These are phyloP conservation scores for Bipolaris zeicola DNA, from an alignment of 2,329 filamentous ascomycete genomes.

Conservation along the genomic window DNA sequence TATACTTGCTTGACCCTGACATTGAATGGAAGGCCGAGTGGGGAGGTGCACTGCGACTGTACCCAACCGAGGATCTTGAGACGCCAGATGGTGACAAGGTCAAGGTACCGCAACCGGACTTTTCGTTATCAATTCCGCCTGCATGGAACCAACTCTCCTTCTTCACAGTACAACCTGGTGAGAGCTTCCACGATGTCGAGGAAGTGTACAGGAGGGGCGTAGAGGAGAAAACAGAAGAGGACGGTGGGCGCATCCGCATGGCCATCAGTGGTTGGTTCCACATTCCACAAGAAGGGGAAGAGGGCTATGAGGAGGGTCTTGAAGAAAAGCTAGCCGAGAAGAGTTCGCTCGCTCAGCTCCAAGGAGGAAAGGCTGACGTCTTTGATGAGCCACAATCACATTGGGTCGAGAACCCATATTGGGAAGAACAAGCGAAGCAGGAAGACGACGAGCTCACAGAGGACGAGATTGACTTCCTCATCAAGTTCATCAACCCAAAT, in stretches of 20 bases:
- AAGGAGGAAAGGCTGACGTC: slow-evolving; percentile 81
- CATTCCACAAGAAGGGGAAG: slow-evolving; percentile 92
- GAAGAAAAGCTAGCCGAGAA: slow-evolving; percentile 88
- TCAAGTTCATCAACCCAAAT: slow-evolving; percentile 86
- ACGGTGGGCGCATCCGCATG: slow-evolving; percentile 85
- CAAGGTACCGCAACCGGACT: slow-evolving; percentile 79
- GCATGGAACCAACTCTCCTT: slow-evolving; percentile 98
- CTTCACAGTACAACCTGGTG: slow-evolving; percentile 96
- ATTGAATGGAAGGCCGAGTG: slow-evolving; percentile 87
- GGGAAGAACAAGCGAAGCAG: slow-evolving; percentile 48
- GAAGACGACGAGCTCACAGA: slow-evolving; percentile 69
- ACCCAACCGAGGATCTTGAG: slow-evolving; percentile 69
- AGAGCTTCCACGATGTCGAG: slow-evolving; percentile 98
- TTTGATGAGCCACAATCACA: slow-evolving; percentile 79
- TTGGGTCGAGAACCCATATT: slow-evolving; percentile 54
- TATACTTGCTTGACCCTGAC: slow-evolving; percentile 94
- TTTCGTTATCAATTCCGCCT: slow-evolving; percentile 82
- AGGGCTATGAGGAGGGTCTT: slow-evolving; percentile 84
- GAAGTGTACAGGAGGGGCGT: slow-evolving; percentile 80
- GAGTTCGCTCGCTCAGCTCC: slow-evolving; percentile 89
- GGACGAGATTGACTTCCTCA: slow-evolving; percentile 83
- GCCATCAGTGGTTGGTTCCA: slow-evolving; percentile 99
- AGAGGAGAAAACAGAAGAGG: slow-evolving; percentile 66
- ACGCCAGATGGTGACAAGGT: slow-evolving; percentile 75
- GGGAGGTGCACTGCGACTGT: slow-evolving; percentile 90